Base-by-base conservation (phyloP, 345 rosid genomes). In the Kernera saxatilis region DNA sequence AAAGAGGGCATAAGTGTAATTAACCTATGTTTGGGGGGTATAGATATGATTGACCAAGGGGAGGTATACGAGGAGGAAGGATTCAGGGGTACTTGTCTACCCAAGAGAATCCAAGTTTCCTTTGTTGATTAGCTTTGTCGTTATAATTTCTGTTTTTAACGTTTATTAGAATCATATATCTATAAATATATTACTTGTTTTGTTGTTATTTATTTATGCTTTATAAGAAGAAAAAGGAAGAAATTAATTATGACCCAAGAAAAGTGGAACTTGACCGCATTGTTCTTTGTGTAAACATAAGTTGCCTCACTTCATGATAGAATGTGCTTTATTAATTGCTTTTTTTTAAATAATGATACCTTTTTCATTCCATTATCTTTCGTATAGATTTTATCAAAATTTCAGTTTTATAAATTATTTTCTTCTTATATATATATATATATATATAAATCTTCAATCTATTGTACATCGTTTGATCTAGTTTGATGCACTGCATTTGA, bases 211-310 rank as follows among this genome's bases (percentile, higher is more conserved):
- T 10, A 1, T 23, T 9, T n/a, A 33, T 14, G 63, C 70, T 76
- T 69, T 76, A 3, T 13, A 33, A 19, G 30, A 59, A 53, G 29
- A 30, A 39, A 49, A 57, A 5, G 30, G 17, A 69, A 69, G 17
- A 37, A 68, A 46, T 26, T 53, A 69, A 54, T 62, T 63, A 76
- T 62, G 60, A 76, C 66, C 66, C 66, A 63, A 69, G 53, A 63
- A 76, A 75, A 76, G 79, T 54, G 79, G 79, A 76, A 46, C 60
- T 76, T 76, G 79, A 76, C 79, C 75, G 15, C 75, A 76, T 76
- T 76, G 79, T 69, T 76, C 79, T 76, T 69, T 76, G 79, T 69
- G 79, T 76, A 75, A 63, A 37, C 65, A 62, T 52, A 76, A 54
- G 71, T 53, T 69, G 70, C 65, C 69, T 75, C 65, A 23, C 75